These are phyloP conservation scores for Phytophthora ramorum DNA, from an alignment of 352 stramenopile genomes.

Conservation along the genomic window DNA sequence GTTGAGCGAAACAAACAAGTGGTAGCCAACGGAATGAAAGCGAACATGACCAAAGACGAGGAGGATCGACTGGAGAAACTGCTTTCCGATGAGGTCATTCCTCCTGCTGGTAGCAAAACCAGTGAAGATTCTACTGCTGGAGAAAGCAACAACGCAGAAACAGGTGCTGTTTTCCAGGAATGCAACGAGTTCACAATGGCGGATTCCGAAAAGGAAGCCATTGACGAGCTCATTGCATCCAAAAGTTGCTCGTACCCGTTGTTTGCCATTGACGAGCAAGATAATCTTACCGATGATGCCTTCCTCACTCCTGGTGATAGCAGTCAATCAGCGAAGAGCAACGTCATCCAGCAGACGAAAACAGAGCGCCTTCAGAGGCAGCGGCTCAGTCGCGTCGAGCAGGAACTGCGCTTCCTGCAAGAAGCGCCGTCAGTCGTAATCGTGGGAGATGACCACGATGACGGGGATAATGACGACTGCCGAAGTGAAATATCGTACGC, in stretches of 20 bases:
- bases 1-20: constrained; percentile 65
- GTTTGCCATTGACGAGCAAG: constrained; percentile 40
- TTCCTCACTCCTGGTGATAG: not conserved
- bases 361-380: constrained; percentile 49
- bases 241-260: constrained; percentile 46
- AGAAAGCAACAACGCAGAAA: constrained; percentile 8
- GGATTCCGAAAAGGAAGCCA: constrained; percentile 44
- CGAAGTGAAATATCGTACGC: constrained; percentile 57
- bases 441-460: constrained; percentile 45
- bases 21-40: constrained; percentile 55
- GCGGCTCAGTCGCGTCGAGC: constrained; percentile 58
- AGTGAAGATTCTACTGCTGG: constrained; percentile 1
- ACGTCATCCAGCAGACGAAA: constrained; percentile 58
- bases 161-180: not conserved
- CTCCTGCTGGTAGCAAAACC: not conserved
- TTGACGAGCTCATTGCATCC: constrained; percentile 52
- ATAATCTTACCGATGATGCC: constrained; percentile 9
- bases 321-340: constrained; percentile 24
- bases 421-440: constrained; percentile 56
- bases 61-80: constrained; percentile 50
- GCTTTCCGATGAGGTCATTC: constrained; percentile 28
- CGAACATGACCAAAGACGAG: constrained; percentile 66
- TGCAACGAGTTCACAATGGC: constrained; percentile 55
- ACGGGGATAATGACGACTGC: constrained; percentile 40
- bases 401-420: constrained; percentile 63